Base-by-base conservation (phyloP, 495 filamentous ascomycete genomes). In the Chaetomium fimeti region DNA sequence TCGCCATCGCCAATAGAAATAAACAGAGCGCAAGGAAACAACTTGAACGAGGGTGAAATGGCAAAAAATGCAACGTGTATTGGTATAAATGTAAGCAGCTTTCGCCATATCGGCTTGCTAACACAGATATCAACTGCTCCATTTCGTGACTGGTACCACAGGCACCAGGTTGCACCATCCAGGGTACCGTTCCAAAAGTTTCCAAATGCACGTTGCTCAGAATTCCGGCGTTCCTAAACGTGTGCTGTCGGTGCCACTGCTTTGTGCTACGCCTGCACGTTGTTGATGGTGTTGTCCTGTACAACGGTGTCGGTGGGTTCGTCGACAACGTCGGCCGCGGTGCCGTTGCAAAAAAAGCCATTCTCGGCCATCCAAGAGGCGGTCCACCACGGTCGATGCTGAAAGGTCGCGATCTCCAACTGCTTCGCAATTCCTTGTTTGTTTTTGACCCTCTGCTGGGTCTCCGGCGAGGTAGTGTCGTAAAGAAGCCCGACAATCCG, bases 331-430 rank as follows among this genome's bases (percentile, higher is more conserved):
- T 47, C 18, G 43, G 9, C 43, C 7, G n/a, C n/a, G 1, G 22
- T 22, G n/a, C 20, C 16, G 38, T 22, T 13, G 11, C 18, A 12
- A 15, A 38, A 32, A 6, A 63, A 59, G 1, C 57, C 57, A 18
- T 52, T 60, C 32, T 53, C 56, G 4, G 36, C 56, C 22, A 65
- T 16, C 63, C 63, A 65, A 0, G n/a, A 28, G 2, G 55, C 63
- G 1, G 63, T 65, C 56, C 55, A 58, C 63, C 63, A 65, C n/a
- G 63, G 55, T 9, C 63, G 32, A 40, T 54, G 55, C 63, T 65
- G 56, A 32, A 65, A 65, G 0, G 15, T 45, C 1, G 29, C 42
- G 22, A 65, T 59, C 38, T 60, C 63, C 32, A 65, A 28, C 56
- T 65, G 63, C 49, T 54, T 59, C 20, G 57, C 57, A 16, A 65